phyloP scores from a whole-genome alignment of 371 early-diverging fungal species.

The Rhizopus delemar region DNA sequence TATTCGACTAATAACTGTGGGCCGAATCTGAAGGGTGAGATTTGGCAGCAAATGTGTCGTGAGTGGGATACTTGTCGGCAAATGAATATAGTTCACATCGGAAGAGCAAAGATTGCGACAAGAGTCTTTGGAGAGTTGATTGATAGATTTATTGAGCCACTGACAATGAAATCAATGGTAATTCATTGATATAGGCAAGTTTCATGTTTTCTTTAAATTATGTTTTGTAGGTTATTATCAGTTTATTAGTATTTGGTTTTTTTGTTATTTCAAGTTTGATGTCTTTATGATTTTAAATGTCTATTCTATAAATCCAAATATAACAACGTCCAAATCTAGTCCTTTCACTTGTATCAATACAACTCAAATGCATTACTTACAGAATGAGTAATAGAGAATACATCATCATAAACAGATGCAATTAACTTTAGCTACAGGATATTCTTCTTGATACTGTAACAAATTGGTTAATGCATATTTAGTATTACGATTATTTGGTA shows the following conservation, averaged over 20 bases:
- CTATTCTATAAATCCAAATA: not conserved
- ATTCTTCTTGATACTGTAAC: too few relatives aligned
- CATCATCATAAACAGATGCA: too few relatives aligned
- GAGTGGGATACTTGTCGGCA: slow-evolving; percentile 28
- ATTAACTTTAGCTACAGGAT: too few relatives aligned
- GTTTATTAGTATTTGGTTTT: slow-evolving; percentile 9
- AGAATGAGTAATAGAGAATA: too few relatives aligned
- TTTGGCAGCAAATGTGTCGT: slow-evolving; percentile 18
- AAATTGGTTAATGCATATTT: too few relatives aligned
- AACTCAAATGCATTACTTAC: too few relatives aligned
- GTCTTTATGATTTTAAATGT: not conserved
- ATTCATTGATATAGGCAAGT: too few relatives aligned
- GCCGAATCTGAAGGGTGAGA: slow-evolving; percentile 11
- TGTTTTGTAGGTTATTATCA: slow-evolving; percentile 11
- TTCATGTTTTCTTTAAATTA: not conserved
- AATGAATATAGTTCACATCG: not conserved
- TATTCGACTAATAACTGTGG: slow-evolving; percentile 20
- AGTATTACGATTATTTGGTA: too few relatives aligned
- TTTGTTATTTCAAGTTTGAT: slow-evolving; percentile 16
- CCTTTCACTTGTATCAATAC: too few relatives aligned
- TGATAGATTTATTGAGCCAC: slow-evolving; percentile 21
- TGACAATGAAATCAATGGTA: slow-evolving; percentile 26
- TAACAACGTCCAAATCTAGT: too few relatives aligned
- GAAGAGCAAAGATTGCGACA: slow-evolving; percentile 15
- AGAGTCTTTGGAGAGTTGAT: slow-evolving; percentile 23